phyloP scores from a whole-genome alignment of 1,284 basidiomycete species.

The Gymnopus androsaceus region DNA sequence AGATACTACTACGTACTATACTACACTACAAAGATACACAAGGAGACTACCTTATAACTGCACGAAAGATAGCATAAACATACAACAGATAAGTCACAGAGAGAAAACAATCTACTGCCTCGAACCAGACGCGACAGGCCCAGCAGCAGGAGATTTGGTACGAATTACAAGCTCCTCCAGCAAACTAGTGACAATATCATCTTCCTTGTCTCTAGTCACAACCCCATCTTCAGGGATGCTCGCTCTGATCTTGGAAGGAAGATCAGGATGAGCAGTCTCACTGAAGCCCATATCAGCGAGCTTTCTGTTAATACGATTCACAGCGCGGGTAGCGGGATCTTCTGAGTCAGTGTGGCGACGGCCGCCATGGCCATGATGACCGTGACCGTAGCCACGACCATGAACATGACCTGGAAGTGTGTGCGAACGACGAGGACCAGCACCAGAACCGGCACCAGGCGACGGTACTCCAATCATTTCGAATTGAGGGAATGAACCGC shows the following conservation, averaged over 20 bases:
- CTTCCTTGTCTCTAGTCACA: constrained; percentile 53
- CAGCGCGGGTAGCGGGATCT: constrained; percentile 38
- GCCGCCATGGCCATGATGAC: constrained; percentile 20
- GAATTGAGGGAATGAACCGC: constrained; percentile 57
- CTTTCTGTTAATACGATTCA: constrained; percentile 48
- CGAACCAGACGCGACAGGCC: constrained; percentile 27
- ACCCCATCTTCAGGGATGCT: constrained; percentile 46
- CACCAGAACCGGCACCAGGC: not conserved
- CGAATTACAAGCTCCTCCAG: constrained; percentile 58
- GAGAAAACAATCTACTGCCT: not conserved
- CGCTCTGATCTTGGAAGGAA: constrained; percentile 53
- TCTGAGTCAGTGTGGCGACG: constrained; percentile 25
- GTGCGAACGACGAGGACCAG: constrained; percentile 38
- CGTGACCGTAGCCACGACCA: constrained; percentile 5
- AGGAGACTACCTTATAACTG: not conserved
- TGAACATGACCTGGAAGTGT: constrained; percentile 39
- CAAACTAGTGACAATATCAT: constrained; percentile 63
- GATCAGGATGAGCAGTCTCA: constrained; percentile 50
- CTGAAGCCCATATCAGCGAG: constrained; percentile 74
- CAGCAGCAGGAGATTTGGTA: constrained; percentile 33
- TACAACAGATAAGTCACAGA: not conserved
- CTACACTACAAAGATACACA: not conserved
- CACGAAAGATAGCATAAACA: not conserved
- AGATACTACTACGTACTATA: not conserved
- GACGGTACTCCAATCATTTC: constrained; percentile 54